These are phyloP conservation scores for Epicoccum sorghinum DNA, from an alignment of 2,329 filamentous ascomycete genomes.

Conservation along the genomic window DNA sequence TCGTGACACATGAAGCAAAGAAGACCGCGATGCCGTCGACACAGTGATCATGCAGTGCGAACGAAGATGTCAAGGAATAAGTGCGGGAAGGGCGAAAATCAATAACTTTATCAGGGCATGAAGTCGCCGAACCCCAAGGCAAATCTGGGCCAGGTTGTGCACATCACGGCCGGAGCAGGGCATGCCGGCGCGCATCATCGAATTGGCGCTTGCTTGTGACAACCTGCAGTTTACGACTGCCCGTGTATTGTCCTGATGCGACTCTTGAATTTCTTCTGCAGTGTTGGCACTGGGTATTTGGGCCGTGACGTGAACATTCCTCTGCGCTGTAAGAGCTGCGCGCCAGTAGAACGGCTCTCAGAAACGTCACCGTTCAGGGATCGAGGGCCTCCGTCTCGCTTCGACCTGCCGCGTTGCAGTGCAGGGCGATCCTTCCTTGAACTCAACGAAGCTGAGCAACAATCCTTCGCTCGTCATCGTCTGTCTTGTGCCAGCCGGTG, in stretches of 20 bases:
- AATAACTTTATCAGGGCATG: conserved; percentile 11
- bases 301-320: too few relatives aligned
- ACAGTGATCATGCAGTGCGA: background rate
- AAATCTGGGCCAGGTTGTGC: conserved; percentile 19
- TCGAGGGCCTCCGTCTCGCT: conserved; percentile 4
- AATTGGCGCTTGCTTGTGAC: conserved; percentile 17
- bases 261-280: background rate
- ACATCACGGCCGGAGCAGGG: conserved; percentile 22
- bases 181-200: conserved; percentile 20
- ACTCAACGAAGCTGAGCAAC: conserved; percentile 18
- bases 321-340: background rate
- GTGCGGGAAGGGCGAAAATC: conserved; percentile 2
- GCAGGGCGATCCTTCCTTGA: conserved; percentile 16
- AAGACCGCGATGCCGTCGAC: background rate
- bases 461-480: conserved; percentile 18
- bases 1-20: conserved; percentile 4
- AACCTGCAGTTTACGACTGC: background rate
- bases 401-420: conserved; percentile 12
- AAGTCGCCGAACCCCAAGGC: conserved; percentile 23
- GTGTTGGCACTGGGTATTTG: background rate
- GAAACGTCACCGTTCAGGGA: conserved; percentile 18
- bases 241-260: background rate
- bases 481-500: conserved; percentile 10
- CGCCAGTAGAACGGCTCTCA: background rate
- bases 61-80: background rate